Conservation (phyloP, 441 rosid genomes). For the Mallotus japonicus region DNA sequence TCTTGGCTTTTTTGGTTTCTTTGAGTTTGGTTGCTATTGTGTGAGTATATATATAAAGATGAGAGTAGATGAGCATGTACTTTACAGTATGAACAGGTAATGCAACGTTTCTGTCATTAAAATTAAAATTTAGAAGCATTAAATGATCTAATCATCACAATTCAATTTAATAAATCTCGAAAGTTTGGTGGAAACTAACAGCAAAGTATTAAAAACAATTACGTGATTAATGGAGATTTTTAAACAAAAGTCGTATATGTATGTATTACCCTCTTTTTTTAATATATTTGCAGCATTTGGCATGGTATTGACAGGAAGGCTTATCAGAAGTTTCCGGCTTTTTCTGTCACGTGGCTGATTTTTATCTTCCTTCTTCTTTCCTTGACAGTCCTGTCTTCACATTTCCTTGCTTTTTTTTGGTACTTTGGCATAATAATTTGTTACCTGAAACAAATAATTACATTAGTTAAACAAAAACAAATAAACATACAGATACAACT, state of each 20-base stretch:
- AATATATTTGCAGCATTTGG: not conserved
- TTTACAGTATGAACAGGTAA: not conserved
- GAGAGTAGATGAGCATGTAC: not conserved
- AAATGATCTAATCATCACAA: not conserved
- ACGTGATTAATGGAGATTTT: no score
- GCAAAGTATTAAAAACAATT: not conserved
- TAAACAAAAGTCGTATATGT: no score
- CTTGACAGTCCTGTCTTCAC: not conserved
- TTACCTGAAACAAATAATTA: no score
- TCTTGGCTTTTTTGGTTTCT: not conserved
- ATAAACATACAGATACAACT: no score
- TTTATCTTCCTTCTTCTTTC: not conserved
- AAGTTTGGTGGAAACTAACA: not conserved
- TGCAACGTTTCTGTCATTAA: not conserved
- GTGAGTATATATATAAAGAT: not conserved
- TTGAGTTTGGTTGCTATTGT: not conserved
- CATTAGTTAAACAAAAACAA: no score
- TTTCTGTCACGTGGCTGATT: constrained; percentile 7
- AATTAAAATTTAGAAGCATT: no score
- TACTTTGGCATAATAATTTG: no score
- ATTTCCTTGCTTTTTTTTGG: no score
- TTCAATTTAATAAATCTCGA: not conserved
- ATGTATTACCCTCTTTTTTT: not conserved
- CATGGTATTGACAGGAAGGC: not conserved
- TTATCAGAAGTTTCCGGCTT: not conserved